These are phyloP conservation scores for Pelargonium fulgidum DNA, from an alignment of 441 rosid genomes.

Conservation along the genomic window DNA sequence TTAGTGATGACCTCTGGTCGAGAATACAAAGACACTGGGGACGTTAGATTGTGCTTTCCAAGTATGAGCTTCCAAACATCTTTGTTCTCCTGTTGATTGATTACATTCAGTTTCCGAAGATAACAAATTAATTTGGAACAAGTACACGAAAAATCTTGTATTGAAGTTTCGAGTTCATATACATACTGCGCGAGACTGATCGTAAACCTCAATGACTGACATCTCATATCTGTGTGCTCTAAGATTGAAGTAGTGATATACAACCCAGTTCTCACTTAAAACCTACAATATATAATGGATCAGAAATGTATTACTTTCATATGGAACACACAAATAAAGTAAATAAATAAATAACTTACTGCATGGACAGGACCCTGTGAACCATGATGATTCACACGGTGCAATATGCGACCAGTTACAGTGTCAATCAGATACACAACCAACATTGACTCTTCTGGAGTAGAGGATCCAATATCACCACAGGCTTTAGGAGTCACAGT, in stretches of 20 bases:
- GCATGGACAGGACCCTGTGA: constrained; percentile 92
- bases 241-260: constrained; percentile 95
- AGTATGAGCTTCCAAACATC: constrained; percentile 85
- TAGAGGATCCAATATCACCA: constrained; percentile 77
- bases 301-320: constrained; percentile 18
- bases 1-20: constrained; percentile 75
- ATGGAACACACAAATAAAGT: constrained; percentile 11
- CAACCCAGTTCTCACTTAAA: constrained; percentile 95
- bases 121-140: constrained; percentile 12
- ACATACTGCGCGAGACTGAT: constrained; percentile 98
- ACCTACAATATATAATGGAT: constrained; percentile 49
- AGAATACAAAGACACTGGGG: constrained; percentile 75
- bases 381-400: constrained; percentile 91
- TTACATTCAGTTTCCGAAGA: constrained; percentile 17
- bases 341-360: constrained; percentile 41
- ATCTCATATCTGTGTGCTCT: constrained; percentile 96
- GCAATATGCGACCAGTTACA: constrained; percentile 80
- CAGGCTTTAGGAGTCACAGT: constrained; percentile 83
- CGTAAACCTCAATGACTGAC: constrained; percentile 90
- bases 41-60: constrained; percentile 93
- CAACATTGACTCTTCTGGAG: constrained; percentile 81
- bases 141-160: constrained; percentile 11
- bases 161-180: constrained; percentile 14
- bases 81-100: constrained; percentile 73
- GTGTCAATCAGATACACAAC: constrained; percentile 87